These are phyloP conservation scores for Jacaranda copaia DNA, from an alignment of 257 asterid genomes.

Conservation along the genomic window DNA sequence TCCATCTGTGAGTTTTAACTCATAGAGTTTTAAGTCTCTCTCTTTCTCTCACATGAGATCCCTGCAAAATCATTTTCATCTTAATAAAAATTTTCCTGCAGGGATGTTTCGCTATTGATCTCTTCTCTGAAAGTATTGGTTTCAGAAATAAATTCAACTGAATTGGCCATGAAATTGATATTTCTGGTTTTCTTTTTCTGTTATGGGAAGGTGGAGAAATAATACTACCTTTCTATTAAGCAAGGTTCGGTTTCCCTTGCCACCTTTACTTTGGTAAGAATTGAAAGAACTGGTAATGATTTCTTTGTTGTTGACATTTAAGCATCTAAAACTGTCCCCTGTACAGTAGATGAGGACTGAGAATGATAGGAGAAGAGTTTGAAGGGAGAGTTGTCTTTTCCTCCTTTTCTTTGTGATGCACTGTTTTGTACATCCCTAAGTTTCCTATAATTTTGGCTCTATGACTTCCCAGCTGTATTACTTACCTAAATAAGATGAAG, in stretches of 20 bases:
- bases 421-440: neutral
- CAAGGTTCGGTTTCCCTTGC: neutral
- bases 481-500: neutral
- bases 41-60: too few species aligned
- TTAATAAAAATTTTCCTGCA: too few species aligned
- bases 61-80: too few species aligned
- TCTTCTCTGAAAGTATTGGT: too few species aligned
- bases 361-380: neutral
- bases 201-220: too few species aligned
- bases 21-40: too few species aligned
- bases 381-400: neutral
- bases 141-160: too few species aligned
- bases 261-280: neutral
- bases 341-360: neutral
- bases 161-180: too few species aligned
- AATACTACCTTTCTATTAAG: too few species aligned
- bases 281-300: neutral
- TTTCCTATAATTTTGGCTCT: neutral
- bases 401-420: neutral
- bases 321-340: slow-evolving; percentile 2
- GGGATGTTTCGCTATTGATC: too few species aligned
- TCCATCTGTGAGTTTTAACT: too few species aligned
- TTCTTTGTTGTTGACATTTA: neutral
- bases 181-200: too few species aligned
- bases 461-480: neutral